Percentiles rank a stretch among this genome's conserved stretches.
Conservation (phyloP, 2,329 filamentous ascomycete genomes). For the Endocalyx cinctus region DNA sequence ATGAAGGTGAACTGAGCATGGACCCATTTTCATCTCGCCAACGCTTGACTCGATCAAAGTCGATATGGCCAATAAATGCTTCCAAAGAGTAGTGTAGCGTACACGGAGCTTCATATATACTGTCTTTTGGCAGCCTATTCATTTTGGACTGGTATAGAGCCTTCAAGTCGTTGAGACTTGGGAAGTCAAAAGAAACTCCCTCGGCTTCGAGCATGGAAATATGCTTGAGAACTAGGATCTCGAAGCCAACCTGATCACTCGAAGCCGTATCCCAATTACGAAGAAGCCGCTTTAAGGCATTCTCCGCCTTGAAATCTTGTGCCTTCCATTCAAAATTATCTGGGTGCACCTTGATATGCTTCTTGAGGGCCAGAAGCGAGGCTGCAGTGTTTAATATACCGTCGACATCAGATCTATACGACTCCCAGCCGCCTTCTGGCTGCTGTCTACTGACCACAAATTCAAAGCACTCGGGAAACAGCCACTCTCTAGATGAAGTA, state of each 20-base stretch:
- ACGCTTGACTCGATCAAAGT: background rate
- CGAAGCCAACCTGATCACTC: conserved; percentile 8
- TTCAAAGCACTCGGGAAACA: conserved; percentile 26
- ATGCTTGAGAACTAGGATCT: conserved; percentile 2
- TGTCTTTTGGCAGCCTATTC: background rate
- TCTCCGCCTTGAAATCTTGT: background rate
- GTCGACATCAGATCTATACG: conserved; percentile 20
- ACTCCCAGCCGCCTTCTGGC: conserved; percentile 19
- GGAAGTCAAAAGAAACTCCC: conserved; percentile 1
- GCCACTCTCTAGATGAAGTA: conserved; percentile 10
- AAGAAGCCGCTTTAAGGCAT: background rate
- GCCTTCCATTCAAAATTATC: background rate
- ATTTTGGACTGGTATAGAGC: conserved; percentile 1
- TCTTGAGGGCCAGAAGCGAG: conserved; percentile 22
- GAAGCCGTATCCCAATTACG: conserved; percentile 18
- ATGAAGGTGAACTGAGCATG: background rate
- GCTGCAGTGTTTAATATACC: conserved; percentile 29
- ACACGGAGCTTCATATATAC: background rate
- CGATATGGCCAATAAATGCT: background rate
- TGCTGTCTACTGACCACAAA: conserved; percentile 20
- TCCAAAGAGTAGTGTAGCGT: background rate
- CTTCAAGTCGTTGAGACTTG: background rate
- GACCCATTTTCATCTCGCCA: background rate
- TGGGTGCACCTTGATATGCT: conserved; percentile 9
- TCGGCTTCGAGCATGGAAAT: background rate